Conservation (phyloP, 169 alveolate genomes). For the Eimeria brunetti region DNA sequence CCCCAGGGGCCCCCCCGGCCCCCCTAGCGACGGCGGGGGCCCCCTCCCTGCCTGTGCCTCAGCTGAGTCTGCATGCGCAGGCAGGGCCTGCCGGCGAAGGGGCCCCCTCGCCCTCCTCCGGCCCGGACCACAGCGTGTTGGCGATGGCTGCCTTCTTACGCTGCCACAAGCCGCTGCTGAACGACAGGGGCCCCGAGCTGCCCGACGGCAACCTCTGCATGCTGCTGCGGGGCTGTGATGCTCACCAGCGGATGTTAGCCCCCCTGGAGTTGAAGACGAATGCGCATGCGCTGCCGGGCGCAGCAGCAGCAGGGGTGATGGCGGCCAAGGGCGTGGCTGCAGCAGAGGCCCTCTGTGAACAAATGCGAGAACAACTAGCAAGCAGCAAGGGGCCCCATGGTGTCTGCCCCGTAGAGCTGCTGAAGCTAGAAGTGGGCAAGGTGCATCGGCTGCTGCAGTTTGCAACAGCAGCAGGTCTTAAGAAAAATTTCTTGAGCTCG, state of each 20-base stretch:
- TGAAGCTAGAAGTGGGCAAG: slow-evolving; percentile 71
- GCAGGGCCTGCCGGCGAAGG: not conserved
- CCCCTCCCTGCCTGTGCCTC: not conserved
- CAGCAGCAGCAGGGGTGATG: slow-evolving; percentile 70
- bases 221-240: slow-evolving; percentile 76
- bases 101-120: not conserved
- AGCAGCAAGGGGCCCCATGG: slow-evolving; percentile 7
- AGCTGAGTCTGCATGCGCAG: slow-evolving; percentile 15
- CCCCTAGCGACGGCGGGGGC: slow-evolving; percentile 19
- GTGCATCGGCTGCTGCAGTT: slow-evolving; percentile 73
- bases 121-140: slow-evolving; percentile 32
- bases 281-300: slow-evolving; percentile 56
- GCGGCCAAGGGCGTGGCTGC: slow-evolving; percentile 56
- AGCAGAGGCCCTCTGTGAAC: slow-evolving; percentile 54
- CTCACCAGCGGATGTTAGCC: slow-evolving; percentile 69
- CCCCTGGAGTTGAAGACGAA: slow-evolving; percentile 74
- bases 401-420: slow-evolving; percentile 61
- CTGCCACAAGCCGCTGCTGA: slow-evolving; percentile 74
- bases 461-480: slow-evolving; percentile 66
- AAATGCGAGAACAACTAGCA: slow-evolving; percentile 2
- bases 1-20: not conserved
- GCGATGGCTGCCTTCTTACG: slow-evolving; percentile 73
- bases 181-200: slow-evolving; percentile 59
- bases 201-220: slow-evolving; percentile 69
- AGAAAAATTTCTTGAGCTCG: slow-evolving; percentile 37